Conservation (phyloP, 371 early-diverging fungal species). For the Phascolomyces articulosus region DNA sequence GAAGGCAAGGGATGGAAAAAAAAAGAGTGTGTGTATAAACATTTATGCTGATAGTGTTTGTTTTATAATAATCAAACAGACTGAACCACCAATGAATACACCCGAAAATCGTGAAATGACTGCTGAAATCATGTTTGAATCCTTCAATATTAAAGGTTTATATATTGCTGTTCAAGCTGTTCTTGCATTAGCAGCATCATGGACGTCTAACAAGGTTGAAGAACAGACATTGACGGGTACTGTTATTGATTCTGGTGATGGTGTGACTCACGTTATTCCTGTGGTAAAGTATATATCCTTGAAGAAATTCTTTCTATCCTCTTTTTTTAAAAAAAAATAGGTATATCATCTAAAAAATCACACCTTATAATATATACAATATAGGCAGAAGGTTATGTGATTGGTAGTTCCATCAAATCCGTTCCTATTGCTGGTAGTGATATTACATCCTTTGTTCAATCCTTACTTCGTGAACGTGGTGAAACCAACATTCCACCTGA, state of each 20-base stretch:
- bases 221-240: constrained; percentile 94
- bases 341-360: too few species aligned
- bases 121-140: constrained; percentile 93
- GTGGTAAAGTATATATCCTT: constrained; percentile 64
- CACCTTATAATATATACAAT: too few species aligned
- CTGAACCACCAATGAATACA: constrained; percentile 90
- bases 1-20: background rate
- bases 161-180: constrained; percentile 96
- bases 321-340: too few species aligned
- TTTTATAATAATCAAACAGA: constrained; percentile 40
- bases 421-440: constrained; percentile 98
- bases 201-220: constrained; percentile 80
- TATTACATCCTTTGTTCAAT: constrained; percentile 96
- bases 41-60: too few species aligned
- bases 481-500: constrained; percentile 95
- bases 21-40: too few species aligned
- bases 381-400: constrained; percentile 97
- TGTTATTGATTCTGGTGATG: constrained; percentile 83
- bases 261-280: constrained; percentile 98
- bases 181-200: constrained; percentile 87
- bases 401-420: constrained; percentile 96
- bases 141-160: constrained; percentile 87
- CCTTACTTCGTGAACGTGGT: constrained; percentile 92
- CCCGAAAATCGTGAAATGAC: constrained; percentile 94
- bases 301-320: too few species aligned